Percentiles rank a stretch among this genome's conserved stretches.
phyloP scores from a whole-genome alignment of 257 asterid genomes.

The Jaltomata sinuosa region DNA sequence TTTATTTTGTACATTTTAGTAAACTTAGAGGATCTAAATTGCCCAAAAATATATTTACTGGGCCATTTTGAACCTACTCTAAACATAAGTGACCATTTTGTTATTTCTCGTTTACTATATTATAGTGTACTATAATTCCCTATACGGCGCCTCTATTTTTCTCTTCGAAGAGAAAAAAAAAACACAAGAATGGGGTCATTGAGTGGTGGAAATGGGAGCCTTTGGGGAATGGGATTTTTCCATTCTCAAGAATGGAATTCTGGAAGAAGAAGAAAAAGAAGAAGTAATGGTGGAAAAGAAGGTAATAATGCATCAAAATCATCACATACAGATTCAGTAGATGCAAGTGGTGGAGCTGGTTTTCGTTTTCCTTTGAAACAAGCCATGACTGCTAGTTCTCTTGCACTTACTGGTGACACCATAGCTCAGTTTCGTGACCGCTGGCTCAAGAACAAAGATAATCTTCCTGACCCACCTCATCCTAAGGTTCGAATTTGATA shows the following conservation, averaged over 20 bases:
- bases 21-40: not conserved
- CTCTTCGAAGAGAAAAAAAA: too few relatives aligned
- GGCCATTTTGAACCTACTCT: not conserved
- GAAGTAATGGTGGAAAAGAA: not conserved
- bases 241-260: not conserved
- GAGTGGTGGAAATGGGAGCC: slow-evolving; percentile 25
- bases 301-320: slow-evolving; percentile 9
- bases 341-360: slow-evolving; percentile 15
- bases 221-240: slow-evolving; percentile 22
- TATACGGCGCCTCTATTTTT: not conserved
- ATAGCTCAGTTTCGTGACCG: slow-evolving; percentile 60
- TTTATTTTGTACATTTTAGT: not conserved
- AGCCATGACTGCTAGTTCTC: slow-evolving; percentile 53
- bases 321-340: slow-evolving; percentile 8
- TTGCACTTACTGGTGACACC: slow-evolving; percentile 75
- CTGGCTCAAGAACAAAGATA: slow-evolving; percentile 32
- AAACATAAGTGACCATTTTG: not conserved
- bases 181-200: slow-evolving; percentile 20
- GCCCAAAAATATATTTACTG: not conserved
- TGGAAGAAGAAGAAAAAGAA: slow-evolving; percentile 4
- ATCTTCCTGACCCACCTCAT: slow-evolving; percentile 14
- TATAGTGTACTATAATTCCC: too few relatives aligned
- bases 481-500: not conserved
- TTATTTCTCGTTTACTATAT: not conserved
- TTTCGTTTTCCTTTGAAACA: slow-evolving; percentile 49